These are phyloP conservation scores for Xylaria sp. DNA, from an alignment of 2,329 filamentous ascomycete genomes.

Conservation along the genomic window DNA sequence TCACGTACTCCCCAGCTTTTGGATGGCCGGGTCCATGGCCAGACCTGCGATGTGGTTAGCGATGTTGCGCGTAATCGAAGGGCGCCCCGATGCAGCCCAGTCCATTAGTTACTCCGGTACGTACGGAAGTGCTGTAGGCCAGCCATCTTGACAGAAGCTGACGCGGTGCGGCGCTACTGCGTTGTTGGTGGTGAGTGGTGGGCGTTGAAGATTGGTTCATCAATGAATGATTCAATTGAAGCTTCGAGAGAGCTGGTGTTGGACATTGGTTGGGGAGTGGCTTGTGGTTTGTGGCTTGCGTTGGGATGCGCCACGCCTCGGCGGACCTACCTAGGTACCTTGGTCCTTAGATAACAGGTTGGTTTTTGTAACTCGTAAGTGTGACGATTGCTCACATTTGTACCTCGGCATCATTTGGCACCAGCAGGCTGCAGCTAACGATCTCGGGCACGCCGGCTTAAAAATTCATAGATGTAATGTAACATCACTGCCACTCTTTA, in stretches of 20 bases:
- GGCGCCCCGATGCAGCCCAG: not conserved
- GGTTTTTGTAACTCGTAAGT: no score
- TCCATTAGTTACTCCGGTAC: conserved; percentile 19
- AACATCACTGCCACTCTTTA: no score
- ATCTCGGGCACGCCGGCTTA: no score
- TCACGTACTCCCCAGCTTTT: conserved; percentile 53
- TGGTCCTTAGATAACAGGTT: no score
- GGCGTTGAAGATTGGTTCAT: conserved; percentile 11
- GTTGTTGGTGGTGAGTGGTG: conserved; percentile 6
- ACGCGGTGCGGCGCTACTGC: conserved; percentile 29
- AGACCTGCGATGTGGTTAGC: conserved; percentile 48
- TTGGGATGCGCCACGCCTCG: conserved; percentile 10
- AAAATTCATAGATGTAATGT: no score
- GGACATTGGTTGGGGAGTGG: not conserved
- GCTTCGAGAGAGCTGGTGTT: not conserved
- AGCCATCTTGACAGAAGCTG: conserved; percentile 47
- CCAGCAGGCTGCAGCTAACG: no score
- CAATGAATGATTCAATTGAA: conserved; percentile 17
- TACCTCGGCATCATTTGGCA: not conserved
- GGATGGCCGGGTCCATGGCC: conserved; percentile 54
- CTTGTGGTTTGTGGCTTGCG: conserved; percentile 11
- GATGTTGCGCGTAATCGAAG: conserved; percentile 8
- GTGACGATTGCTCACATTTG: not conserved
- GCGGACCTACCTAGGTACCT: no score
- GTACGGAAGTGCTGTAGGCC: conserved; percentile 52